Conservation (phyloP, 1,139 yeast species). For the Geotrichum cucujoidarum region DNA sequence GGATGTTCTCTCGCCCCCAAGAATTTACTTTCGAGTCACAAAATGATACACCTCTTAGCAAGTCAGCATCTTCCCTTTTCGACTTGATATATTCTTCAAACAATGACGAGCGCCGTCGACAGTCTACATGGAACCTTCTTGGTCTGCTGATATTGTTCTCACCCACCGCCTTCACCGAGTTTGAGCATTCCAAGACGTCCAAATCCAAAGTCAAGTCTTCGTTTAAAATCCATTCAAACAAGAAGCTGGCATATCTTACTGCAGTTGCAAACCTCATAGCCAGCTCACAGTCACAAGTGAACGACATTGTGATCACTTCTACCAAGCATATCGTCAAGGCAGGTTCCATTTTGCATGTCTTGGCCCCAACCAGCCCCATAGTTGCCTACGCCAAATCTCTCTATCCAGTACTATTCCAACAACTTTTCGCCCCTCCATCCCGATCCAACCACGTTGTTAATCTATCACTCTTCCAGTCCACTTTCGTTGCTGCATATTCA, state of each 20-base stretch:
- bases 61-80: conserved; percentile 15
- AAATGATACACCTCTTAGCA: conserved; percentile 9
- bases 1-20: conserved; percentile 34
- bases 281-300: background rate
- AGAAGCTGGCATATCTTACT: conserved; percentile 9
- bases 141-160: conserved; percentile 14
- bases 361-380: conserved; percentile 14
- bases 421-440: conserved; percentile 17
- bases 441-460: conserved; percentile 9
- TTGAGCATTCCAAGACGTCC: conserved; percentile 1
- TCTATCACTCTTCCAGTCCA: conserved; percentile 15
- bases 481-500: conserved; percentile 18
- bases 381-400: conserved; percentile 17
- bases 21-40: conserved; percentile 10
- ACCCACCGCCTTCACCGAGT: conserved; percentile 11
- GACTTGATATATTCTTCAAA: conserved; percentile 15
- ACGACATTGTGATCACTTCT: conserved; percentile 4
- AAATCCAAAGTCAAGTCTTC: conserved; percentile 4
- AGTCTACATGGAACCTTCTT: conserved; percentile 17
- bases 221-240: conserved; percentile 7
- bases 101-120: conserved; percentile 18
- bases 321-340: conserved; percentile 15
- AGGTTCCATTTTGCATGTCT: conserved; percentile 7
- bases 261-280: conserved; percentile 6
- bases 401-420: conserved; percentile 14